Conservation (phyloP, 106 monocot species). For the Dioscorea alata region DNA sequence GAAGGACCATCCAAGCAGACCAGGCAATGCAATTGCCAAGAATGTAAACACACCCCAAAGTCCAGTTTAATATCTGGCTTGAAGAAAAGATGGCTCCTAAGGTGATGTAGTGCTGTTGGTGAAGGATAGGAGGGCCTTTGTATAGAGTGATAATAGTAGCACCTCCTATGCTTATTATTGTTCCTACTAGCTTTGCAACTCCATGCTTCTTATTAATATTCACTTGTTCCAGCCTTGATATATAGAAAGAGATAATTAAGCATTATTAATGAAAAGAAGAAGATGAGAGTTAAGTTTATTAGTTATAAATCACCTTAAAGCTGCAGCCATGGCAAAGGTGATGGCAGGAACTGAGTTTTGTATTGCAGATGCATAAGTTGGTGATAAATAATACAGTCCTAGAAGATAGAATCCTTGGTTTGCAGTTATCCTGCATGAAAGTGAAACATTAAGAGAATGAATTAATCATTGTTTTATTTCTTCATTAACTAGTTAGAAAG, state of each 20-base stretch:
- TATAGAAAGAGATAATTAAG: not conserved
- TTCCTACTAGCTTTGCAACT: conserved; percentile 78
- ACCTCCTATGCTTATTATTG: conserved; percentile 65
- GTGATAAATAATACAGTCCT: conserved; percentile 71
- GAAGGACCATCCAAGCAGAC: conserved; percentile 91
- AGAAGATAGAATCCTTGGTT: conserved; percentile 83
- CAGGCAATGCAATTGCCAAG: conserved; percentile 74
- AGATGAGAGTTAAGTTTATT: not conserved
- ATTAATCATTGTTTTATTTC: too few relatives aligned
- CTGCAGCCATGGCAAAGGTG: conserved; percentile 78
- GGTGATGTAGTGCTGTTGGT: conserved; percentile 10
- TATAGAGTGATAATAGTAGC: conserved; percentile 82
- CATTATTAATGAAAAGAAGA: not conserved
- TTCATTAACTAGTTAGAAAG: too few relatives aligned
- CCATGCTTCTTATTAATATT: conserved; percentile 48
- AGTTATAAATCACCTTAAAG: conserved; percentile 39
- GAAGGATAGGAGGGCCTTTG: conserved; percentile 69
- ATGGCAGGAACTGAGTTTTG: conserved; percentile 77
- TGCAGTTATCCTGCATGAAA: conserved; percentile 55
- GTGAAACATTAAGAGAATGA: too few relatives aligned
- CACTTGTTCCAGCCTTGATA: conserved; percentile 59
- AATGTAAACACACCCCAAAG: conserved; percentile 71
- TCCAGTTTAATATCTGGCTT: conserved; percentile 60
- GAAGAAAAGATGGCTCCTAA: conserved; percentile 19
- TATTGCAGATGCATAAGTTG: conserved; percentile 86